These are phyloP conservation scores for Cryphonectria naterciae DNA, from an alignment of 2,329 filamentous ascomycete genomes.

Conservation along the genomic window DNA sequence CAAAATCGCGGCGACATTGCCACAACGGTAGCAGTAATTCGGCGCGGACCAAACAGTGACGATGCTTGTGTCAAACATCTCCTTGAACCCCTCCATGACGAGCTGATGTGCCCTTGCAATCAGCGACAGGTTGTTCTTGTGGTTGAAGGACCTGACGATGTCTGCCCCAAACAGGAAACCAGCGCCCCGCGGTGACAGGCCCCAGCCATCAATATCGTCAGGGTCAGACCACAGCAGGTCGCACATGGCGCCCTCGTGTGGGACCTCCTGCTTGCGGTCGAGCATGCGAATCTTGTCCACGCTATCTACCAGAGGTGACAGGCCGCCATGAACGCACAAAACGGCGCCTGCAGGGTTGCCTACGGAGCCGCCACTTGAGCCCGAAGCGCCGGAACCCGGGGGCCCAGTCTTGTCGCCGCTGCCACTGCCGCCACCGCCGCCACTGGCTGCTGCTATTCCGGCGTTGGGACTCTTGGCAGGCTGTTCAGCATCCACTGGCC, in stretches of 20 bases:
- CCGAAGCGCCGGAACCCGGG: constrained; percentile 78
- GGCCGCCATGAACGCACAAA: constrained; percentile 91
- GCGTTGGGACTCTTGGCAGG: constrained; percentile 34
- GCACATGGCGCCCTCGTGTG: constrained; percentile 98
- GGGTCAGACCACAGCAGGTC: constrained; percentile 98
- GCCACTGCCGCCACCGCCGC: constrained; percentile 32
- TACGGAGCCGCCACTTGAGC: constrained; percentile 64
- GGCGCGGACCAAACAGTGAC: constrained; percentile 99
- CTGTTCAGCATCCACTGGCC: constrained; percentile 33
- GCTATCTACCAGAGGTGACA: constrained; percentile 88
- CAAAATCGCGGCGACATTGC: constrained; percentile 92
- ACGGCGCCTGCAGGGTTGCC: constrained; percentile 80
- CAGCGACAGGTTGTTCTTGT: constrained; percentile 87
- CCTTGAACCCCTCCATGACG: constrained; percentile 99
- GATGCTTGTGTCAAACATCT: constrained; percentile 96
- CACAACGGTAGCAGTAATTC: constrained; percentile 95
- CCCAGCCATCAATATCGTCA: constrained; percentile 98
- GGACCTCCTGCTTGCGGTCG: constrained; percentile 96
- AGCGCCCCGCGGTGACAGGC: constrained; percentile 87
- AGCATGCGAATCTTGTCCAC: constrained; percentile 95
- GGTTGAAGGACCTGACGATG: constrained; percentile 95
- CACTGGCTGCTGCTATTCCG: constrained; percentile 30
- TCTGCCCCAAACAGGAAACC: constrained; percentile 95
- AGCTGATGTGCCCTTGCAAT: constrained; percentile 95
- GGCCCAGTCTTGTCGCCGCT: constrained; percentile 65